Base-by-base conservation (phyloP, 495 filamentous ascomycete genomes). In the Friedmanniomyces simplex region DNA sequence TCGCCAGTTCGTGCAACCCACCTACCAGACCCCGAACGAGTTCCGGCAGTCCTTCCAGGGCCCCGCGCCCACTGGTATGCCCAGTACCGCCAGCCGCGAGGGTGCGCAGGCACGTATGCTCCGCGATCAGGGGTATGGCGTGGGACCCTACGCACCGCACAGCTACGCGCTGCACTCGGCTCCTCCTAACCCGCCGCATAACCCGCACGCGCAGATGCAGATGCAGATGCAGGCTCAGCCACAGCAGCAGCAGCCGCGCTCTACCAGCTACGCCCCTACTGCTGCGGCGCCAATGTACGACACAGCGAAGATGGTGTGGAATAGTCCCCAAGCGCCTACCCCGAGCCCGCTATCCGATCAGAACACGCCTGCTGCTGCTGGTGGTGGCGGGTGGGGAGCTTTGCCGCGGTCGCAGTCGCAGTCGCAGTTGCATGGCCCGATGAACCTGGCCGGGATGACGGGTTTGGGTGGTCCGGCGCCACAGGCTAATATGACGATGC, bases 311-410 rank as follows among this genome's bases (percentile, higher is more conserved):
- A 54, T 65, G 51, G 25, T 26, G 26, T 55, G 52, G 60, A 5
- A 59, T 20, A 59, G 55, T 43, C 60, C 63, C 5, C 50, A 62
- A 51, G 63, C 60, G n/a, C 63, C 60, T 2, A 62, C 48, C 21
- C 55, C 59, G 1, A 59, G 55, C 34, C 63, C 63, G 37, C 25
- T 65, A 30, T 45, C 41, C 12, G 62, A 64, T 18, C 49, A 48
- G 18, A 49, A 58, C 34, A 47, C 50, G 10, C 28, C 20, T 30
- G 14, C 24, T 16, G 43, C 20, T 30, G 14, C 24, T 16, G 43
- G 45, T 47, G 26, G 2, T 25, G 10, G 28, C 3, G 28, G 28
- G 28, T 53, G 48, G 48, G 26, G 25, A 2, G 28, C 50, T 2
- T 11, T 50, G 47, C 55, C 45, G 28, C 52, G 28, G 22, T 7